Percentiles rank a stretch among this genome's conserved stretches.
phyloP scores from a whole-genome alignment of 192 early-diverging fungal species.

The Coemansia sp. region DNA sequence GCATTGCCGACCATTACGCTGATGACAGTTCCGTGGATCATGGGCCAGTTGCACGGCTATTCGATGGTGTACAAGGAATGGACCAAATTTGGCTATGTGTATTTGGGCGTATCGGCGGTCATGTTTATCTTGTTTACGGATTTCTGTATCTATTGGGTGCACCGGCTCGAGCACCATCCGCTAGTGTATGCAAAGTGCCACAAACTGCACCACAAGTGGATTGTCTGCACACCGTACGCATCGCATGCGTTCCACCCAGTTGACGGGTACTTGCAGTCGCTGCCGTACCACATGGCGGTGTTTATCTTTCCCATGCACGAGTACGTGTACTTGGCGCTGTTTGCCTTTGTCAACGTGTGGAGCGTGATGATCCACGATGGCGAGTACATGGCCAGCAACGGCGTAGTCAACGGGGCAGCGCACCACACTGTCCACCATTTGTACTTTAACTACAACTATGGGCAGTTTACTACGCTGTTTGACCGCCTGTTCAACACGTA shows the following conservation, averaged over 20 bases:
- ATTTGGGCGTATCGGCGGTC: conserved; percentile 63
- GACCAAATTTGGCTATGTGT: conserved; percentile 70
- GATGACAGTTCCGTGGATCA: conserved; percentile 89
- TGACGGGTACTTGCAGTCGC: conserved; percentile 92
- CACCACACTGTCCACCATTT: conserved; percentile 98
- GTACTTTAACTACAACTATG: conserved; percentile 99
- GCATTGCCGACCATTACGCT: conserved; percentile 80
- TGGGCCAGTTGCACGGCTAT: conserved; percentile 87
- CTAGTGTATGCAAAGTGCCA: conserved; percentile 85
- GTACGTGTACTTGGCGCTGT: conserved; percentile 82
- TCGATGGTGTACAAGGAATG: conserved; percentile 79
- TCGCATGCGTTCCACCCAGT: conserved; percentile 94
- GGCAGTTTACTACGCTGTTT: conserved; percentile 98
- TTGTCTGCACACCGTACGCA: conserved; percentile 91
- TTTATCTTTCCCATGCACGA: conserved; percentile 91
- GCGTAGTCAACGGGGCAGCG: conserved; percentile 82
- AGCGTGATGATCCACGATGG: conserved; percentile 98
- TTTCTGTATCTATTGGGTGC: conserved; percentile 95
- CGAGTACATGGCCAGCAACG: conserved; percentile 67
- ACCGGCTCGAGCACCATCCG: conserved; percentile 90
- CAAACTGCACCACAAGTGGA: conserved; percentile 87
- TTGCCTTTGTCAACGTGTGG: conserved; percentile 91
- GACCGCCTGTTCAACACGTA: conserved; percentile 71
- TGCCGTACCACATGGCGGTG: conserved; percentile 93
- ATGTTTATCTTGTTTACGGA: conserved; percentile 92